These are phyloP conservation scores for Mucor racemosus DNA, from an alignment of 371 early-diverging fungal species.

Conservation along the genomic window DNA sequence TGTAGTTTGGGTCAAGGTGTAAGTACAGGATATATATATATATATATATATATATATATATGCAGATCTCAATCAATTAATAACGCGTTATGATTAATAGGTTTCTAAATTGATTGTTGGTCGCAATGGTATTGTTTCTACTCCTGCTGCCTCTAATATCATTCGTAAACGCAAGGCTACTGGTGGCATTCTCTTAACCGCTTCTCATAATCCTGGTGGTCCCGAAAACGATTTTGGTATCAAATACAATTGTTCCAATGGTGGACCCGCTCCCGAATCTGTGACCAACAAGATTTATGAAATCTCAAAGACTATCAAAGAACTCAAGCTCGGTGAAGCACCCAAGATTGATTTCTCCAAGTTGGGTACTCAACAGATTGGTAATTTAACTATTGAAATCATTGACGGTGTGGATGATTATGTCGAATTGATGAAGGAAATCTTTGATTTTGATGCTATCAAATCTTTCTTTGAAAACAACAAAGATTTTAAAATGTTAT, in stretches of 20 bases:
- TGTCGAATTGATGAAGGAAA: constrained; percentile 81
- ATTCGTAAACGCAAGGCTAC: constrained; percentile 90
- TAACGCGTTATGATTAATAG: constrained; percentile 38
- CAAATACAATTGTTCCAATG: constrained; percentile 96
- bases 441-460: constrained; percentile 91
- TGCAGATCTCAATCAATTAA: not conserved
- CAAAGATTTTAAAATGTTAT: constrained; percentile 83
- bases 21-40: constrained; percentile 23
- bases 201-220: constrained; percentile 98
- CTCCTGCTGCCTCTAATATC: constrained; percentile 93
- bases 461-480: constrained; percentile 72
- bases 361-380: constrained; percentile 64
- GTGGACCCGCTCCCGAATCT: constrained; percentile 95
- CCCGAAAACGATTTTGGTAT: constrained; percentile 98
- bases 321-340: constrained; percentile 72
- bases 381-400: constrained; percentile 77
- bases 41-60: not conserved
- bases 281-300: constrained; percentile 92
- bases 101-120: constrained; percentile 90
- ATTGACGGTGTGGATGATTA: constrained; percentile 93
- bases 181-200: constrained; percentile 94
- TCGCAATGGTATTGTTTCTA: constrained; percentile 92
- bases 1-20: constrained; percentile 89
- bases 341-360: constrained; percentile 81
- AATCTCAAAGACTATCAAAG: constrained; percentile 70